These are phyloP conservation scores for Aegilops bicornis DNA, from an alignment of 176 grass and related monocot genomes.

Conservation along the genomic window DNA sequence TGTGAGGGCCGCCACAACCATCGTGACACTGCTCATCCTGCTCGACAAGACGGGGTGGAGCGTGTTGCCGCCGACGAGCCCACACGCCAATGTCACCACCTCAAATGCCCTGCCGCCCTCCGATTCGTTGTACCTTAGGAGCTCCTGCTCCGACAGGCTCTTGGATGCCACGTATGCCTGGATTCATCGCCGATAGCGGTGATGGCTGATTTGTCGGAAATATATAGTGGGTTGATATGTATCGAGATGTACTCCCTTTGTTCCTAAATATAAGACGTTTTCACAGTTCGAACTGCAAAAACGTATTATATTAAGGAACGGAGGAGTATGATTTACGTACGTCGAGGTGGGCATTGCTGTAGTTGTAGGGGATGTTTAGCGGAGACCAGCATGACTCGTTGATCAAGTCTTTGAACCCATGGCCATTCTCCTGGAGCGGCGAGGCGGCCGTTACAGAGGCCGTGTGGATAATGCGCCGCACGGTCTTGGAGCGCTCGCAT, in stretches of 20 bases:
- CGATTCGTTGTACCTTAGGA: slow-evolving; percentile 41
- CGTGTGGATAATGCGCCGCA: slow-evolving; percentile 65
- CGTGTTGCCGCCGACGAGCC: slow-evolving; percentile 49
- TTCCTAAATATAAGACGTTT: no score
- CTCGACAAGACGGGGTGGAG: slow-evolving; percentile 6
- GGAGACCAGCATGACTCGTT: slow-evolving; percentile 67
- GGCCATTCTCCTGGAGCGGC: slow-evolving; percentile 43
- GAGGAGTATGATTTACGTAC: neutral
- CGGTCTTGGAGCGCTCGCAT: slow-evolving; percentile 52
- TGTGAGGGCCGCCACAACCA: slow-evolving; percentile 44
- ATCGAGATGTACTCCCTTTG: no score
- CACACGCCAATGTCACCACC: slow-evolving; percentile 44
- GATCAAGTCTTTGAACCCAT: slow-evolving; percentile 20
- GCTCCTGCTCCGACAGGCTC: slow-evolving; percentile 50
- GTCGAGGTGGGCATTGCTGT: slow-evolving; percentile 22
- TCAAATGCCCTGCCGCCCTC: slow-evolving; percentile 17
- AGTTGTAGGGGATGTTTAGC: slow-evolving; percentile 38
- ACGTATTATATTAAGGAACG: no score
- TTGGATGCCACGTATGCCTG: slow-evolving; percentile 58
- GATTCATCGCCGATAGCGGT: neutral
- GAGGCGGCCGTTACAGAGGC: slow-evolving; percentile 52
- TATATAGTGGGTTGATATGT: no score
- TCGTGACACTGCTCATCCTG: neutral
- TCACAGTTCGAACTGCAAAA: no score
- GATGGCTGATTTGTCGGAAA: no score